These are phyloP conservation scores for Diaporthe velutina DNA, from an alignment of 2,329 filamentous ascomycete species.

Conservation along the genomic window DNA sequence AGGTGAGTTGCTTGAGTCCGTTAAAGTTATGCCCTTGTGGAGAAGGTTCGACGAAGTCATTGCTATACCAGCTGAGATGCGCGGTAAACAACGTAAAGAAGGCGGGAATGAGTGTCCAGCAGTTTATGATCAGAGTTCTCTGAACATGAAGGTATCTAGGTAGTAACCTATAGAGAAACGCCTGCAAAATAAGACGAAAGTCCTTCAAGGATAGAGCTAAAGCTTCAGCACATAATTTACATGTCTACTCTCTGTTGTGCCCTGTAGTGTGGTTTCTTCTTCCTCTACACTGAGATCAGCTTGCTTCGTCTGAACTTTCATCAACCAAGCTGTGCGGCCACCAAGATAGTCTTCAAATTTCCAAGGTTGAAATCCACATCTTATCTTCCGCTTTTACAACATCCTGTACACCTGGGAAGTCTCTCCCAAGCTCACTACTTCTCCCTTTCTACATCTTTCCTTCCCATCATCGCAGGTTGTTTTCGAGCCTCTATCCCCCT, in stretches of 20 bases:
- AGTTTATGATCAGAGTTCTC: too few relatives aligned
- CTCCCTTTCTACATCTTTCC: not conserved
- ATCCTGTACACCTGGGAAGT: not conserved
- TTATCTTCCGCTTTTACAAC: not conserved
- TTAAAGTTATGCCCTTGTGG: not conserved
- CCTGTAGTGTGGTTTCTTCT: accelerated
- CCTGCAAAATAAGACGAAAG: not conserved
- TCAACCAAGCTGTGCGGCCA: not conserved
- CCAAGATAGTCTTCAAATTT: not conserved
- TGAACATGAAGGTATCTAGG: not conserved
- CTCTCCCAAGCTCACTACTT: not conserved
- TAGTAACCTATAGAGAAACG: not conserved
- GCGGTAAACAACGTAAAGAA: too few relatives aligned
- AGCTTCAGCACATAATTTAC: not conserved
- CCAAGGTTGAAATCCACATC: not conserved
- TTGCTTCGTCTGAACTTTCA: not conserved
- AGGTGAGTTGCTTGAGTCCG: too few relatives aligned
- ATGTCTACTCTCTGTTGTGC: not conserved
- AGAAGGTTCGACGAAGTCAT: not conserved
- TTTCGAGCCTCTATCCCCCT: not conserved
- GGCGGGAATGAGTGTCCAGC: not conserved
- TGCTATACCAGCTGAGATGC: not conserved
- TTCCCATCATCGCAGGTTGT: not conserved
- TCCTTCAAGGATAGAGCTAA: not conserved
- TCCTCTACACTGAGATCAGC: not conserved